phyloP scores from a whole-genome alignment of 2,329 filamentous ascomycete species.

The Trichophyton verrucosum region DNA sequence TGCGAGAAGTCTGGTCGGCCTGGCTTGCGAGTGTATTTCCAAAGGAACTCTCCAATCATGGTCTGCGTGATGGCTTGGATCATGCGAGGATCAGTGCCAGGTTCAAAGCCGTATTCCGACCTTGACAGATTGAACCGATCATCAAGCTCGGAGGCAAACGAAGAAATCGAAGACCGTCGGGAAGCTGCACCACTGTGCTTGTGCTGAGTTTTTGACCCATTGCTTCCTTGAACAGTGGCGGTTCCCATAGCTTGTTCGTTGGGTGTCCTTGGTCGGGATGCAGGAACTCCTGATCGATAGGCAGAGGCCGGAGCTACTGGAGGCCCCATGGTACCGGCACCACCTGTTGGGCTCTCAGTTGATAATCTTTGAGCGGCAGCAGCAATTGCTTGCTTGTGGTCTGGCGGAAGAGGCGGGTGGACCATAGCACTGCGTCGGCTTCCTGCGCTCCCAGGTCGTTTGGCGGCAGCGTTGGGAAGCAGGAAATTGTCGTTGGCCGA shows the following conservation, averaged over 20 bases:
- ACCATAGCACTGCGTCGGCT: conserved; percentile 44
- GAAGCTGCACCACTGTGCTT: conserved; percentile 36
- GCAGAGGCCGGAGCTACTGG: conserved; percentile 73
- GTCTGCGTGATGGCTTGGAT: conserved; percentile 98
- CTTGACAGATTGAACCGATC: conserved; percentile 68
- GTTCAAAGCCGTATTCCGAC: conserved; percentile 49
- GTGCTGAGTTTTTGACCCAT: conserved; percentile 40
- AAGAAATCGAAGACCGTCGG: conserved; percentile 78
- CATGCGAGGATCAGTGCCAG: conserved; percentile 85
- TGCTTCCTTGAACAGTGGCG: conserved; percentile 22
- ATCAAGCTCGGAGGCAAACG: conserved; percentile 89
- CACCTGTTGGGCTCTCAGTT: conserved; percentile 25
- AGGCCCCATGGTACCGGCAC: conserved; percentile 58
- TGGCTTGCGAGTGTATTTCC: conserved; percentile 96
- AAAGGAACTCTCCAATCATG: conserved; percentile 97
- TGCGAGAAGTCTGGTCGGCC: conserved; percentile 75
- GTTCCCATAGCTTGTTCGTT: conserved; percentile 37
- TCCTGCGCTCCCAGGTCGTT: conserved; percentile 58
- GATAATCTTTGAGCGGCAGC: conserved; percentile 53
- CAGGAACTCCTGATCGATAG: conserved; percentile 38
- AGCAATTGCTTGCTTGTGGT: conserved; percentile 76
- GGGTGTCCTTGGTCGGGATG: conserved; percentile 49
- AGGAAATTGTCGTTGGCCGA: conserved; percentile 20
- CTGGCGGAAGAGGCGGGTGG: conserved; percentile 63
- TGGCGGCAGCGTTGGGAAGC: conserved; percentile 23